phyloP scores from a whole-genome alignment of 768 basidiomycete genomes.

The Tephrocybe rancida region DNA sequence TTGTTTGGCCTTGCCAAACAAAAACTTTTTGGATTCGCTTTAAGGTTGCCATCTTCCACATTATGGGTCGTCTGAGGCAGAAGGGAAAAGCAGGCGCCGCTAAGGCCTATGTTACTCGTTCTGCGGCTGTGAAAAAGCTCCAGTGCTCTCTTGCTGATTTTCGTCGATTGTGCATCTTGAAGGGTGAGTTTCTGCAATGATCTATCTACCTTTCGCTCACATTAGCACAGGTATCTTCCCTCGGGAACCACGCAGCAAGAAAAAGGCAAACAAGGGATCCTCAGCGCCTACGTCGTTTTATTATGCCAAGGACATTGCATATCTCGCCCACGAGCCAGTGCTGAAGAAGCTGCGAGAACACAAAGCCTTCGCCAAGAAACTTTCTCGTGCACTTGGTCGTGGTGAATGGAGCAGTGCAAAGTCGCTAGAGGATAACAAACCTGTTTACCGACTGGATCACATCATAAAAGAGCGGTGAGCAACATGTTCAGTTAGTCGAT shows the following conservation, averaged over 20 bases:
- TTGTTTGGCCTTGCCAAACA: constrained; percentile 37
- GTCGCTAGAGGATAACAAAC: constrained; percentile 90
- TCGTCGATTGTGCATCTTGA: constrained; percentile 93
- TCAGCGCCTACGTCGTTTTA: constrained; percentile 98
- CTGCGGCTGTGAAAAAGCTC: constrained; percentile 89
- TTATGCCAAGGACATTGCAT: constrained; percentile 97
- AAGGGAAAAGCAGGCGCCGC: constrained; percentile 93
- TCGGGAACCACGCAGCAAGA: constrained; percentile 89
- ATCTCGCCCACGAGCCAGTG: constrained; percentile 95
- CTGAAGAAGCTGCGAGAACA: constrained; percentile 93
- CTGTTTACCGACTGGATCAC: constrained; percentile 90
- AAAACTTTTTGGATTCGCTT: constrained; percentile 28
- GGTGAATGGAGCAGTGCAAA: constrained; percentile 96
- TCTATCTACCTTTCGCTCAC: constrained; percentile 7
- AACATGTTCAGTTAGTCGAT: neutral
- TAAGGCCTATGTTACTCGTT: constrained; percentile 90
- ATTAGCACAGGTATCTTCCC: constrained; percentile 84
- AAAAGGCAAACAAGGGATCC: constrained; percentile 96
- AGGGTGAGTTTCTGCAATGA: constrained; percentile 58
- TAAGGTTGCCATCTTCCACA: neutral
- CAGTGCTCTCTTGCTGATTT: constrained; percentile 98
- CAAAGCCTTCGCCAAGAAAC: constrained; percentile 97
- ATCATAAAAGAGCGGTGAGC: constrained; percentile 94
- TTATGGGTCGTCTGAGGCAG: constrained; percentile 76
- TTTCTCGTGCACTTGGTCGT: constrained; percentile 88